Evolutionary conservation across 148 eudicot species (phyloP).

Genomic region (Pouteria glomerata): DNA sequence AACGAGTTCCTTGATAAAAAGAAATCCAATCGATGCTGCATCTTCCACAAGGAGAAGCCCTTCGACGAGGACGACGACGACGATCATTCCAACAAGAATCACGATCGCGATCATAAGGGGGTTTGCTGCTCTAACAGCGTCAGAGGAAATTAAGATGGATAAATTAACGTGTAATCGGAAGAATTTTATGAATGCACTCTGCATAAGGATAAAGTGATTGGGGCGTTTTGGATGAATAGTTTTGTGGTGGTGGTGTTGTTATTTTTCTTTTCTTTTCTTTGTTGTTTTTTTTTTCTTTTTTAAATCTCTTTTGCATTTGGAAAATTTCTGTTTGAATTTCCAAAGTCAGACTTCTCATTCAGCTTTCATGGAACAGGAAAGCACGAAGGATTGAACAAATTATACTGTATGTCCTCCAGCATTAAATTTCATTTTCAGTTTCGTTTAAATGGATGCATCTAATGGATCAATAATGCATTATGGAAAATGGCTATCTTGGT

Average conservation of each 20-base stretch:
- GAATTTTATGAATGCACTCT: background rate
- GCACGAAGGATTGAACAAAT: no score
- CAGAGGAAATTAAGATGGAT: constrained; percentile 9
- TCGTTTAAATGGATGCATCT: background rate
- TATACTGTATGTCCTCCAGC: background rate
- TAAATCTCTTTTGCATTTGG: background rate
- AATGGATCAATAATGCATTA: background rate
- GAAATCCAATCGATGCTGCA: constrained; percentile 89
- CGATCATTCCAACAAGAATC: constrained; percentile 2
- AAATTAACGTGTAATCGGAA: background rate
- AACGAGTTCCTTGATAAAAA: constrained; percentile 84
- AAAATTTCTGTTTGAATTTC: background rate
- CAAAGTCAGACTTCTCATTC: background rate
- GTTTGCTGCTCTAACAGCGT: constrained; percentile 29
- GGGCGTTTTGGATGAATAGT: no score
- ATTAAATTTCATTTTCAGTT: background rate
- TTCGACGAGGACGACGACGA: constrained; percentile 84
- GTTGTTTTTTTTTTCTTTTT: background rate
- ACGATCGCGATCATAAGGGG: constrained; percentile 20
- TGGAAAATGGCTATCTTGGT: no score
- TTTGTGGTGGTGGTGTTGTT: no score
- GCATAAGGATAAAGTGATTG: background rate
- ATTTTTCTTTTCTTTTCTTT: background rate
- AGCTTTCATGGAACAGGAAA: background rate
- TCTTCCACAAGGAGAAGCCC: constrained; percentile 81